These are phyloP conservation scores for Filobasidium wieringae DNA, from an alignment of 768 basidiomycete genomes.

Conservation along the genomic window DNA sequence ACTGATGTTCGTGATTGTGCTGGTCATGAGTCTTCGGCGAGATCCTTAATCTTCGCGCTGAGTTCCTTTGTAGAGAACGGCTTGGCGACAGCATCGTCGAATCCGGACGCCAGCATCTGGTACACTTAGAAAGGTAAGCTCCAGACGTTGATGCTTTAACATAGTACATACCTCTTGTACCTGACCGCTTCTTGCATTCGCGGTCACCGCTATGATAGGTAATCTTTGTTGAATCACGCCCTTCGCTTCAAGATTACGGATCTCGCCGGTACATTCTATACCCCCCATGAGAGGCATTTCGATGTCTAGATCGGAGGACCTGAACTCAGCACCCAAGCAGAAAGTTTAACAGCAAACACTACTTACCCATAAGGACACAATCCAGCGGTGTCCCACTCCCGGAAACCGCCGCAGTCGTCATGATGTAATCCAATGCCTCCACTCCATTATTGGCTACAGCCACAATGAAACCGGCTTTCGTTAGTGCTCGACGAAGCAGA, in stretches of 20 bases:
- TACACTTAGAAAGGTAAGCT: neutral
- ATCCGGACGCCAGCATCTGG: constrained; percentile 16
- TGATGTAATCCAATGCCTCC: constrained; percentile 15
- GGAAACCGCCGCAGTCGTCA: neutral
- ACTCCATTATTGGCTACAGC: constrained; percentile 12
- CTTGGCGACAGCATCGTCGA: constrained; percentile 22
- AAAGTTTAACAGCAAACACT: no score
- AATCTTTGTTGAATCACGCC: neutral
- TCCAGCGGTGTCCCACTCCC: neutral
- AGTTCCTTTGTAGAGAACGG: constrained; percentile 17
- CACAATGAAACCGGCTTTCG: constrained; percentile 14
- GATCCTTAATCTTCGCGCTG: neutral
- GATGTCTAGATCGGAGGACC: constrained; percentile 10
- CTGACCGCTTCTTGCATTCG: constrained; percentile 22
- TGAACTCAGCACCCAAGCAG: no score
- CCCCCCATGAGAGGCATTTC: constrained; percentile 20
- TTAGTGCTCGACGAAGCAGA: constrained; percentile 8
- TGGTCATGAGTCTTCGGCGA: no score
- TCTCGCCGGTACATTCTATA: constrained; percentile 14
- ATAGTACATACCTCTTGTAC: constrained; percentile 12
- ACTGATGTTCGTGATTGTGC: no score
- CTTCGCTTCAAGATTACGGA: constrained; percentile 6
- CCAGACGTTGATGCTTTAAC: neutral
- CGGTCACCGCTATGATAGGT: constrained; percentile 23
- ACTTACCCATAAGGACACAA: constrained; percentile 5